A percentile compares a stretch with the other conserved stretches of the same genome.
Conservation (phyloP, 1,284 basidiomycete species). For the Irpex sp. region DNA sequence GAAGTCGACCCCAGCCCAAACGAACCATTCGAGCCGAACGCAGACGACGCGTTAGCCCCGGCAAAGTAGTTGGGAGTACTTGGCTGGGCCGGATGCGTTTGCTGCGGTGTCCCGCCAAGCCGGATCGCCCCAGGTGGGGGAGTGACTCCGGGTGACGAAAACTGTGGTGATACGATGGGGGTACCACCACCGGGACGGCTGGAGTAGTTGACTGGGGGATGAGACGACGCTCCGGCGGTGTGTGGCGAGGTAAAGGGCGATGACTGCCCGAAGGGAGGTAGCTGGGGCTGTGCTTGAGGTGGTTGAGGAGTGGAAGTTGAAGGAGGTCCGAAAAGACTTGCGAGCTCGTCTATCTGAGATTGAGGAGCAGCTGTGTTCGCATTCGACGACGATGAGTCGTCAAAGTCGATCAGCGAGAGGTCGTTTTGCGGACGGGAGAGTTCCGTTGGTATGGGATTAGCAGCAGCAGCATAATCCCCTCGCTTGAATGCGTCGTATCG, state of each 20-base stretch:
- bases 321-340: constrained; percentile 35
- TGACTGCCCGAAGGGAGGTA: constrained; percentile 4
- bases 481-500: constrained; percentile 91
- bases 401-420: constrained; percentile 70
- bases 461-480: constrained; percentile 74
- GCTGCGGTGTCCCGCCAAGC: constrained; percentile 17
- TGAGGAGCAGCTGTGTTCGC: constrained; percentile 12
- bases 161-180: constrained; percentile 4
- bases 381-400: constrained; percentile 40
- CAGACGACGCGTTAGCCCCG: neutral
- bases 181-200: neutral
- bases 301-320: constrained; percentile 12
- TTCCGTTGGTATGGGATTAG: constrained; percentile 64
- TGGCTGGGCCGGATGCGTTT: neutral
- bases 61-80: neutral
- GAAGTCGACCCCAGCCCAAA: neutral
- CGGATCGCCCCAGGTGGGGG: neutral
- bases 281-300: constrained; percentile 27
- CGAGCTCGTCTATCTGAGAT: constrained; percentile 49
- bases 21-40: constrained; percentile 2
- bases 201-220: constrained; percentile 2
- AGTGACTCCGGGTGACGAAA: neutral
- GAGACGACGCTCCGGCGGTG: neutral
- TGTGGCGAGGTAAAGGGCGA: constrained; percentile 1
- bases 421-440: constrained; percentile 33